Percentiles rank a stretch among this genome's conserved stretches.
Conservation (phyloP, 768 basidiomycete genomes). For the Leccinum imitatum region DNA sequence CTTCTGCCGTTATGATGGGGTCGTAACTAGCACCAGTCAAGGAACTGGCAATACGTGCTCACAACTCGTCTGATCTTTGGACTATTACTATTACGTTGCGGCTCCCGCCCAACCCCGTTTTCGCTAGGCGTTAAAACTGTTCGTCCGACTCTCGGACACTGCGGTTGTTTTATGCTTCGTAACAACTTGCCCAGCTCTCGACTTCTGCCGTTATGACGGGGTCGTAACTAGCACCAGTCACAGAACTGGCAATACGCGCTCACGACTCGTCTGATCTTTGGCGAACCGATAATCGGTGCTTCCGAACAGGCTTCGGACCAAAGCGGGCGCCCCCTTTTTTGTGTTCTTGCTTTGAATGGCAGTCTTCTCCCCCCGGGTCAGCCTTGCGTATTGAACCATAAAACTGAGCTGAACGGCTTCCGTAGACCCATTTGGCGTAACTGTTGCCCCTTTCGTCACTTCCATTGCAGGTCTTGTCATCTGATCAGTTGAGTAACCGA, state of each 20-base stretch:
- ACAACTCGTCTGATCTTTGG: too few species aligned
- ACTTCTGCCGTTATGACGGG: not conserved
- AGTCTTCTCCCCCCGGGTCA: not conserved
- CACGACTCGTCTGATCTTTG: not conserved
- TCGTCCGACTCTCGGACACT: not conserved
- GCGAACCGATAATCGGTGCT: not conserved
- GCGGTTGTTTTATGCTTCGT: not conserved
- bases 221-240: not conserved
- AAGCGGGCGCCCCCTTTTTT: not conserved
- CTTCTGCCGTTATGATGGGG: too few species aligned
- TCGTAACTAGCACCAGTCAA: too few species aligned
- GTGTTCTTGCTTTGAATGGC: not conserved
- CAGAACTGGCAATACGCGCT: not conserved
- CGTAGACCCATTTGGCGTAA: not conserved
- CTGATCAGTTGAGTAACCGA: not conserved
- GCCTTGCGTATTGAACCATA: not conserved
- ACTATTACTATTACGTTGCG: not conserved
- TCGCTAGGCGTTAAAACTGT: not conserved
- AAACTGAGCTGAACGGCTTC: not conserved
- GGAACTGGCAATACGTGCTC: too few species aligned
- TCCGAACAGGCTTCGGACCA: not conserved
- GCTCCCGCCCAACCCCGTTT: not conserved
- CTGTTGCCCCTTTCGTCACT: not conserved
- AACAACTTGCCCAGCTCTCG: not conserved
- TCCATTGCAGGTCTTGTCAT: not conserved